A percentile compares a stretch with the other conserved stretches of the same genome.
Conservation (phyloP, 2,329 filamentous ascomycete species). For the Aspergillus sp. region DNA sequence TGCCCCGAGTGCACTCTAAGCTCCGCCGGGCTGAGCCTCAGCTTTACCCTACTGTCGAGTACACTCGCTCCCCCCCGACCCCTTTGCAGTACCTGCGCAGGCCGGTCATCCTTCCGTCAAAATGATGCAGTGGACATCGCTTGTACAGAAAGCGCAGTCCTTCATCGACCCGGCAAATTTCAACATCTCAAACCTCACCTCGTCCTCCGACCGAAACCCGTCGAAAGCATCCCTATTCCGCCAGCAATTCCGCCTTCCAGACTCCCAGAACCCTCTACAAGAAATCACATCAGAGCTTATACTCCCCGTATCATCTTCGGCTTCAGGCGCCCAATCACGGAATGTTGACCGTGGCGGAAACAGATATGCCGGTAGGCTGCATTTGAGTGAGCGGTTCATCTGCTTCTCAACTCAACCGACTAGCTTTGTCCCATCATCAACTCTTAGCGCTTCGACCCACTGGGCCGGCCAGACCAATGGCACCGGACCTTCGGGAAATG, state of each 20-base stretch:
- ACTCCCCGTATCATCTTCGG: slow-evolving; percentile 66
- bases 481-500: slow-evolving; percentile 88
- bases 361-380: slow-evolving; percentile 88
- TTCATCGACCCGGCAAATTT: slow-evolving; percentile 87
- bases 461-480: slow-evolving; percentile 94
- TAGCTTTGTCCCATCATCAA: slow-evolving; percentile 80
- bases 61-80: background rate
- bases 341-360: slow-evolving; percentile 65
- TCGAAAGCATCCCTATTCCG: slow-evolving; percentile 93
- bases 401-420: slow-evolving; percentile 95
- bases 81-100: background rate
- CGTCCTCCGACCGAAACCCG: slow-evolving; percentile 74
- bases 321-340: slow-evolving; percentile 56
- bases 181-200: slow-evolving; percentile 69
- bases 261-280: slow-evolving; percentile 87
- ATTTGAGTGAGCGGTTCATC: slow-evolving; percentile 90
- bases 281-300: slow-evolving; percentile 97
- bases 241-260: slow-evolving; percentile 91
- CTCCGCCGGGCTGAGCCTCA: slow-evolving; percentile 17
- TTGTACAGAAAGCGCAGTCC: slow-evolving; percentile 94
- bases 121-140: slow-evolving; percentile 69
- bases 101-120: slow-evolving; percentile 11
- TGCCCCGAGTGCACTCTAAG: slow-evolving; percentile 19
- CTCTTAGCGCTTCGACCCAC: slow-evolving; percentile 72
- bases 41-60: slow-evolving; percentile 2